These are phyloP conservation scores for Lachnellula arida DNA, from an alignment of 2,329 filamentous ascomycete species.

Conservation along the genomic window DNA sequence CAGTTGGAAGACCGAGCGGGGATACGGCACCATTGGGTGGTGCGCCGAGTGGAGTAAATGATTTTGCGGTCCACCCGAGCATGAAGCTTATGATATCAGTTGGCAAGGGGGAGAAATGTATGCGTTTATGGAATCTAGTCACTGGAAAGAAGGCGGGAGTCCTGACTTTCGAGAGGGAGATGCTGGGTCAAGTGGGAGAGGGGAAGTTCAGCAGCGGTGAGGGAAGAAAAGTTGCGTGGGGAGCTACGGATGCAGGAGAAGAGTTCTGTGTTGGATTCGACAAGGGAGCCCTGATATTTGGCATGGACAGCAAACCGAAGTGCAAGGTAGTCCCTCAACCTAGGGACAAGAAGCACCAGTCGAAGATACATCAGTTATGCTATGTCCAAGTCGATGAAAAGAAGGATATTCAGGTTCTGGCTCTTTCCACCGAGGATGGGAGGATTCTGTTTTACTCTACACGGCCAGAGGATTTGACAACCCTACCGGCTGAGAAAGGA, in stretches of 20 bases:
- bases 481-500: conserved; percentile 28
- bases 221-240: conserved; percentile 78
- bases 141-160: conserved; percentile 95
- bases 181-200: conserved; percentile 73
- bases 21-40: conserved; percentile 82
- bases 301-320: conserved; percentile 78
- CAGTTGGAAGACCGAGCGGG: conserved; percentile 74
- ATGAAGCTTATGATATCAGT: conserved; percentile 97
- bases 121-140: conserved; percentile 94
- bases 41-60: conserved; percentile 83
- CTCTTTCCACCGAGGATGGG: conserved; percentile 86
- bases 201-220: conserved; percentile 74
- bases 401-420: conserved; percentile 55
- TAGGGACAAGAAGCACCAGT: conserved; percentile 34
- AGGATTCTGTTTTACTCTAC: conserved; percentile 80
- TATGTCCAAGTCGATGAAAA: conserved; percentile 57
- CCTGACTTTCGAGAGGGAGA: conserved; percentile 71
- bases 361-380: conserved; percentile 77
- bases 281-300: conserved; percentile 76
- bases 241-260: conserved; percentile 63
- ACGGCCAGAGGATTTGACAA: conserved; percentile 41
- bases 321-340: conserved; percentile 62
- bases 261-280: conserved; percentile 91
- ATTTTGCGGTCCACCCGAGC: conserved; percentile 91
- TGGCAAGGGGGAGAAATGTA: conserved; percentile 80